Evolutionary conservation across 140 eudicot genomes (phyloP).

Genomic region (Oenanthe javanica): DNA sequence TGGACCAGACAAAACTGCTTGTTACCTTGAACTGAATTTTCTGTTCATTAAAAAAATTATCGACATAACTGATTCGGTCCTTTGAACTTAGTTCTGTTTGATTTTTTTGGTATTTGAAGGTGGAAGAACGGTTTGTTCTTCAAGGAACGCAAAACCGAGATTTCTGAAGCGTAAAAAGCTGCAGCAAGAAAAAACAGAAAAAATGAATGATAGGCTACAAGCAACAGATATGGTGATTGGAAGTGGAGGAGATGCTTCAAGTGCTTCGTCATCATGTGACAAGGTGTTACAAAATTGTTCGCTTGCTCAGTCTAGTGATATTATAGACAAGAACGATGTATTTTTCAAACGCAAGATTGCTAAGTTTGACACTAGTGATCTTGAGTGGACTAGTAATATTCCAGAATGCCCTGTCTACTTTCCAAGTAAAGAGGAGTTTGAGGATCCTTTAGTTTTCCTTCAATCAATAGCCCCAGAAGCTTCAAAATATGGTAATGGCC

Average conservation of each 20-base stretch:
- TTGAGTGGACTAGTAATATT: constrained; percentile 72
- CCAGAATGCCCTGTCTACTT: constrained; percentile 78
- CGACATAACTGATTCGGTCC: neutral
- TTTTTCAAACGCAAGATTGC: constrained; percentile 49
- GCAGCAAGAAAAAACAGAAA: constrained; percentile 52
- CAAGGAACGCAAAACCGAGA: constrained; percentile 65
- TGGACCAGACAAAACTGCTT: neutral
- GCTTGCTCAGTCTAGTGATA: constrained; percentile 23
- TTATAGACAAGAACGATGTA: constrained; percentile 30
- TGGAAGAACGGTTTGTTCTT: constrained; percentile 73
- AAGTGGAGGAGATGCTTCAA: constrained; percentile 75
- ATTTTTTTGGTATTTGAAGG: constrained; percentile 30
- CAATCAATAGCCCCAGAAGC: constrained; percentile 92
- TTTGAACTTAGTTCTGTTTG: neutral
- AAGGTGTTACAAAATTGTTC: constrained; percentile 37
- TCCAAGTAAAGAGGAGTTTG: constrained; percentile 80
- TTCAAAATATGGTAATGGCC: constrained; percentile 64
- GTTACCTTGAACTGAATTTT: neutral
- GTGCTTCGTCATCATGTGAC: constrained; percentile 63
- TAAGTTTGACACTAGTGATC: constrained; percentile 46
- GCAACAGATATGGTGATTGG: constrained; percentile 42
- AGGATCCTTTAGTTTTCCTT: constrained; percentile 77
- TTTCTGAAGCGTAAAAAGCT: constrained; percentile 85
- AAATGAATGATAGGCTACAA: constrained; percentile 25
- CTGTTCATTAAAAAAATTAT: neutral